A percentile compares a stretch with the other conserved stretches of the same genome.
phyloP scores from a whole-genome alignment of 2,329 filamentous ascomycete species.

The Parafenestella ontariensis region DNA sequence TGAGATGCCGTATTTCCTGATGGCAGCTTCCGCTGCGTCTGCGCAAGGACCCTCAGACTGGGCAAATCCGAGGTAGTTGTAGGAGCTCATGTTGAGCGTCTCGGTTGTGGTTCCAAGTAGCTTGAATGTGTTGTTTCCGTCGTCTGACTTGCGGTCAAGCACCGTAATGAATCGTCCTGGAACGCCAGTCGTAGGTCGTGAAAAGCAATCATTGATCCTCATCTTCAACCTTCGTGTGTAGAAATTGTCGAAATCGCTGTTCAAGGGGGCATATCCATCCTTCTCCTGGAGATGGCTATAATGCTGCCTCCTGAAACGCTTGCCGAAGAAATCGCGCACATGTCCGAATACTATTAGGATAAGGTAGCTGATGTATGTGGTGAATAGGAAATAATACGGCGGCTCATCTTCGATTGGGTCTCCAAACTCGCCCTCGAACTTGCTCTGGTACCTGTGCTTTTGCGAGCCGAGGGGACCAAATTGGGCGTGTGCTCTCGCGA shows the following conservation, averaged over 20 bases:
- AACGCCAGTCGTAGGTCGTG: conserved; percentile 88
- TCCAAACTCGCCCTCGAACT: conserved; percentile 81
- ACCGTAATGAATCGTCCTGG: conserved; percentile 93
- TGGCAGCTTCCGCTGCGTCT: conserved; percentile 84
- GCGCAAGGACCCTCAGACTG: conserved; percentile 97
- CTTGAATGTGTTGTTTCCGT: conserved; percentile 90
- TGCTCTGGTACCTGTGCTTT: conserved; percentile 87
- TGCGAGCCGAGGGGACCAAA: conserved; percentile 85
- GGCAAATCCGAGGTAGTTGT: conserved; percentile 98
- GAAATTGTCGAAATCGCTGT: conserved; percentile 99
- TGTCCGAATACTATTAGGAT: conserved; percentile 95
- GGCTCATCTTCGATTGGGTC: conserved; percentile 93
- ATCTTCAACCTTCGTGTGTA: conserved; percentile 92
- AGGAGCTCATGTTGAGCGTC: conserved; percentile 98
- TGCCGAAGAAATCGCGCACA: conserved; percentile 96
- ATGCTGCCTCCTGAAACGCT: conserved; percentile 86
- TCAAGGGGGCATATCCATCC: conserved; percentile 92
- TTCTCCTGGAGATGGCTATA: conserved; percentile 83
- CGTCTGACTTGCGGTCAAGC: conserved; percentile 86
- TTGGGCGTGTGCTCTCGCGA: conserved; percentile 83
- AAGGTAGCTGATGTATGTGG: conserved; percentile 97
- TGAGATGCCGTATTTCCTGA: conserved; percentile 85
- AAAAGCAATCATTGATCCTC: conserved; percentile 96
- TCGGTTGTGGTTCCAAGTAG: conserved; percentile 90
- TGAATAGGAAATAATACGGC: conserved; percentile 94